These are phyloP conservation scores for Colletotrichum musae DNA, from an alignment of 2,329 filamentous ascomycete genomes.

Conservation along the genomic window DNA sequence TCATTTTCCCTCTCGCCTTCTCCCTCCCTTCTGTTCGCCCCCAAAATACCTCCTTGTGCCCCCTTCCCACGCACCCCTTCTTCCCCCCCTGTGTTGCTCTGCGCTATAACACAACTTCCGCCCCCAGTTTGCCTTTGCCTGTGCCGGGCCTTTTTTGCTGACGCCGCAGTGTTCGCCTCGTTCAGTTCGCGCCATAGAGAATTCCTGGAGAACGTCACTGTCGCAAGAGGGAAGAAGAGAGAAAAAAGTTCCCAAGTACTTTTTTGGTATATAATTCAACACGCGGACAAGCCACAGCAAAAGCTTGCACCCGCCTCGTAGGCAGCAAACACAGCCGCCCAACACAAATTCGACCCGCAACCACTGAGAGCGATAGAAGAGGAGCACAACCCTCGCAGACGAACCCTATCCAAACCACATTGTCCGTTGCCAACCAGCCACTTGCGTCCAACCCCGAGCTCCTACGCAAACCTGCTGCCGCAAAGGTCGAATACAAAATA, in stretches of 20 bases:
- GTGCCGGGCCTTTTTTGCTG: slow-evolving; percentile 26
- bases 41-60: slow-evolving; percentile 1
- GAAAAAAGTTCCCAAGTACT: slow-evolving; percentile 35
- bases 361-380: neutral
- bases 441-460: neutral
- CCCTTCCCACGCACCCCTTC: neutral
- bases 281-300: slow-evolving; percentile 17
- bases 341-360: slow-evolving; percentile 2
- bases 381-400: slow-evolving; percentile 14
- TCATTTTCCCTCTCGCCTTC: slow-evolving; percentile 2
- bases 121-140: slow-evolving; percentile 9
- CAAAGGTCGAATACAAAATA: neutral
- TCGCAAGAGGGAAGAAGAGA: slow-evolving; percentile 15
- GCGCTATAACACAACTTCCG: slow-evolving; percentile 15
- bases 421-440: neutral
- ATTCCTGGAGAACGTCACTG: slow-evolving; percentile 40
- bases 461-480: slow-evolving; percentile 2
- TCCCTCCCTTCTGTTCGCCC: slow-evolving; percentile 1
- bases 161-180: slow-evolving; percentile 32
- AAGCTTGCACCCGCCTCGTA: slow-evolving; percentile 10
- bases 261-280: slow-evolving; percentile 37
- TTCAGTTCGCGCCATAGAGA: slow-evolving; percentile 38
- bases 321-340: slow-evolving; percentile 7
- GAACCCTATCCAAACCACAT: neutral
- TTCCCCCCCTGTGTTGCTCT: slow-evolving; percentile 7